Base-by-base conservation (phyloP, 345 rosid genomes). In the Hibiscus tridactylites region DNA sequence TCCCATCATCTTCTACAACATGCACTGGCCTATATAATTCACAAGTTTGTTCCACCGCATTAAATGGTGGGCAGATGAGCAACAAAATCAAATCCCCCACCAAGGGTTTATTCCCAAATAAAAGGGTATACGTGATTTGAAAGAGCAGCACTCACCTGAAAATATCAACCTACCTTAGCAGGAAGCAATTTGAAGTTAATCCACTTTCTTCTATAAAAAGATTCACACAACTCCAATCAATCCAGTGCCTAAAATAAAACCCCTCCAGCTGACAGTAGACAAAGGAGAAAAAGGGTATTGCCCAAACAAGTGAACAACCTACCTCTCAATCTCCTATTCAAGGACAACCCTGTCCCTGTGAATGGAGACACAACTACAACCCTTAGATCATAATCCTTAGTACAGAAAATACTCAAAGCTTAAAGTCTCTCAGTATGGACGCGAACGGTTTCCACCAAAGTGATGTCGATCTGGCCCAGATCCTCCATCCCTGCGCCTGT, bases 401-500 rank as follows among this genome's bases (percentile, higher is more conserved):
- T 90, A 88, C 88, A 88, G 81, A 84, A 86, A 79, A 79, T 62
- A 76, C 75, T 65, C 72, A 56, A 75, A 64, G 85, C 77, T 24
- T 71, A 74, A 62, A 72, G 47, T 72, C 76, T 59, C 87, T 70
- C 86, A 96, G 79, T 92, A 96, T n/a, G 99, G 98, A 37, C 97
- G 96, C 0, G 97, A 86, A 19, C 97, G 93, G 72, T 90, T 96
- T 75, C 98, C 97, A 66, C 98, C 94, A 80, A 82, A 85, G 65
- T 88, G 72, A 79, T 87, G 87, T 80, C 97, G 88, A 74, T 92
- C 93, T 59, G 97, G 96, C 54, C 99, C 94, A 67, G 93, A 86
- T 66, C 87, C 91, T 70, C 87, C 90, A 71, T 89, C 92, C 71
- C 95, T 88, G 79, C 92, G 89, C 71, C 99, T 86, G 72, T 87